Conservation (phyloP, 495 filamentous ascomycete species). For the Xylaria flabelliformis region DNA sequence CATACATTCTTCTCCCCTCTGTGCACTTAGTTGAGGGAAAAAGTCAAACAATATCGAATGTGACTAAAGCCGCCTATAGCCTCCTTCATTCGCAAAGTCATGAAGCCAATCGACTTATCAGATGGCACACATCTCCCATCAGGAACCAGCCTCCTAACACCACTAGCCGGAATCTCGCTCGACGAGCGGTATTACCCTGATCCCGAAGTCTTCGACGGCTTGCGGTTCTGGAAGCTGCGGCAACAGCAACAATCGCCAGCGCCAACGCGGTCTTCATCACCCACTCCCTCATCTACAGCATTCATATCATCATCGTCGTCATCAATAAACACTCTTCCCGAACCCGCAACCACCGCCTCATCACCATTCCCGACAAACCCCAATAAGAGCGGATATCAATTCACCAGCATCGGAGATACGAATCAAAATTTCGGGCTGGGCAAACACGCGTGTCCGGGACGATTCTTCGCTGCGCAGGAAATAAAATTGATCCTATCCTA, state of each 20-base stretch:
- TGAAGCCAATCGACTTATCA: constrained; percentile 49
- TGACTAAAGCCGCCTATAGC: constrained; percentile 34
- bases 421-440: constrained; percentile 60
- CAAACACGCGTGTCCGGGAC: constrained; percentile 59
- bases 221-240: constrained; percentile 58
- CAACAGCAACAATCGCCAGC: constrained; percentile 30
- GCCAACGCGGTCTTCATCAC: constrained; percentile 15
- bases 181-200: constrained; percentile 44
- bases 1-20: not conserved
- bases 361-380: constrained; percentile 6
- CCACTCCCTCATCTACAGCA: constrained; percentile 22
- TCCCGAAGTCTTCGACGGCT: constrained; percentile 58
- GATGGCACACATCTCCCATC: constrained; percentile 51
- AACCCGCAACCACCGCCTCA: not conserved
- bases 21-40: not conserved
- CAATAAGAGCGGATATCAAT: constrained; percentile 45
- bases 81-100: constrained; percentile 51
- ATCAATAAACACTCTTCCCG: not conserved
- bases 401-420: constrained; percentile 50
- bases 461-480: constrained; percentile 61
- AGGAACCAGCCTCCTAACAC: constrained; percentile 45
- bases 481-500: constrained; percentile 55
- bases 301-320: not conserved
- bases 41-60: not conserved
- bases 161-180: constrained; percentile 43